Evolutionary conservation across 1,284 basidiomycete species (phyloP).

Genomic region (Fomitopsis betulina): DNA sequence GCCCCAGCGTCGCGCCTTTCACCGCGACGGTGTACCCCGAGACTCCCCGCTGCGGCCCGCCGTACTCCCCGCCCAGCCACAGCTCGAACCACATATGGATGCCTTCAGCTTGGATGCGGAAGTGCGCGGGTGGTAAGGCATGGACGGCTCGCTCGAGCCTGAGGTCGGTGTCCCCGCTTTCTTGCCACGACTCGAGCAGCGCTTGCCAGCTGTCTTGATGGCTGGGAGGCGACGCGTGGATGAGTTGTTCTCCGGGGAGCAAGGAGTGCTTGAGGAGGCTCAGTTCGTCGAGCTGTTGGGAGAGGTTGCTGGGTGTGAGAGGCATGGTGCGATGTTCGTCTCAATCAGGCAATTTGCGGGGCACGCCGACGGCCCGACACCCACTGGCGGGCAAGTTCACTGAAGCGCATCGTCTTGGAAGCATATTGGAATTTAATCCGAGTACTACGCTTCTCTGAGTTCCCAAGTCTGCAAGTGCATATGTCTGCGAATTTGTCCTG

Average conservation of each 20-base stretch:
- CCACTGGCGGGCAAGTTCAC: too few species aligned
- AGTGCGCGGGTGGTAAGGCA: slow-evolving; percentile 23
- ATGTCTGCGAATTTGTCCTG: too few species aligned
- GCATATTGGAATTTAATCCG: too few species aligned
- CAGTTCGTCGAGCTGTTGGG: slow-evolving; percentile 41
- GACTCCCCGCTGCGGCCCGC: neutral
- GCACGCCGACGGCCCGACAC: too few species aligned
- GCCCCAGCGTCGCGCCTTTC: slow-evolving; percentile 40
- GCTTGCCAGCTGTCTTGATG: slow-evolving; percentile 34
- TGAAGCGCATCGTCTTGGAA: too few species aligned
- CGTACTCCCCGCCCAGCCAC: slow-evolving; percentile 23
- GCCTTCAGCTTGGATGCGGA: slow-evolving; percentile 35
- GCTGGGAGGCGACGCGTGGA: slow-evolving; percentile 30
- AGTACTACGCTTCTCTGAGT: too few species aligned
- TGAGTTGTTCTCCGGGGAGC: slow-evolving; percentile 51
- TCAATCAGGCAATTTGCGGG: too few species aligned
- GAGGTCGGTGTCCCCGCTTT: slow-evolving; percentile 7
- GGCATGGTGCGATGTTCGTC: slow-evolving; percentile 1
- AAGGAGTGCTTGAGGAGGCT: slow-evolving; percentile 53
- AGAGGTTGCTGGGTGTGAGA: slow-evolving; percentile 1
- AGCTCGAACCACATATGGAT: slow-evolving; percentile 39
- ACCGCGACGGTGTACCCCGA: slow-evolving; percentile 30
- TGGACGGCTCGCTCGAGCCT: neutral
- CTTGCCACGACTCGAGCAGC: slow-evolving; percentile 27
- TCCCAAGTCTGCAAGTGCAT: too few species aligned